These are phyloP conservation scores for Ustilago sp. DNA, from an alignment of 1,284 basidiomycete species.

Conservation along the genomic window DNA sequence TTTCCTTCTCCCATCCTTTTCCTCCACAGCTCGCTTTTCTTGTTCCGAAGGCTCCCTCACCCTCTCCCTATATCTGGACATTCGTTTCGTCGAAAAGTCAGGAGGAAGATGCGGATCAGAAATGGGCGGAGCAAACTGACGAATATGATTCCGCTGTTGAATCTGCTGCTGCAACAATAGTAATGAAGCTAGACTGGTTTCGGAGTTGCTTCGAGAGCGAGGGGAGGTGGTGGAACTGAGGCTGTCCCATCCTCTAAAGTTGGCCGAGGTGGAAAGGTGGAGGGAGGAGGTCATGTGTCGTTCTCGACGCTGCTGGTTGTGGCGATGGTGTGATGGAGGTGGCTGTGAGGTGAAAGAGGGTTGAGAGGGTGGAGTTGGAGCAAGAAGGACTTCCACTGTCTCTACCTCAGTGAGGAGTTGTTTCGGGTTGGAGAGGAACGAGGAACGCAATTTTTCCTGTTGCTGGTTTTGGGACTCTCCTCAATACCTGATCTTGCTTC, in stretches of 20 bases:
- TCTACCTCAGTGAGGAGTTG: neutral
- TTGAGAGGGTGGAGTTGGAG: neutral
- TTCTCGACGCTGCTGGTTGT: neutral
- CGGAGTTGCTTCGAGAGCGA: conserved; percentile 1
- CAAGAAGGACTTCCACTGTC: neutral
- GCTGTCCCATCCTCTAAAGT: neutral
- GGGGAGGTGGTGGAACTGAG: neutral
- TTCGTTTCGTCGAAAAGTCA: neutral
- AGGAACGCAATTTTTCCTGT: conserved; percentile 27
- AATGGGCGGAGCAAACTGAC: conserved; percentile 8
- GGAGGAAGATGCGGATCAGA: conserved; percentile 14
- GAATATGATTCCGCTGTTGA: conserved; percentile 16
- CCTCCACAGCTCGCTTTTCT: neutral
- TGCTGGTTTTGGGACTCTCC: conserved; percentile 14
- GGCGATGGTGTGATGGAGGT: no score
- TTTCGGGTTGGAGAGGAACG: conserved; percentile 10
- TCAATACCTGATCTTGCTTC: conserved; percentile 1
- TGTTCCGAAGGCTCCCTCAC: neutral
- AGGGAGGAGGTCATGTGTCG: neutral
- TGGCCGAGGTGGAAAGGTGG: neutral
- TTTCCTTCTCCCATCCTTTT: neutral
- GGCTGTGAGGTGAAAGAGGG: neutral
- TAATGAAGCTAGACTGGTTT: conserved; percentile 23
- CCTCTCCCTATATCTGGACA: neutral
- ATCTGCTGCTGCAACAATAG: conserved; percentile 28